A percentile compares a stretch with the other conserved stretches of the same genome.
Evolutionary conservation across 1,284 basidiomycete species (phyloP).

Genomic region (Blastosporella zonata): DNA sequence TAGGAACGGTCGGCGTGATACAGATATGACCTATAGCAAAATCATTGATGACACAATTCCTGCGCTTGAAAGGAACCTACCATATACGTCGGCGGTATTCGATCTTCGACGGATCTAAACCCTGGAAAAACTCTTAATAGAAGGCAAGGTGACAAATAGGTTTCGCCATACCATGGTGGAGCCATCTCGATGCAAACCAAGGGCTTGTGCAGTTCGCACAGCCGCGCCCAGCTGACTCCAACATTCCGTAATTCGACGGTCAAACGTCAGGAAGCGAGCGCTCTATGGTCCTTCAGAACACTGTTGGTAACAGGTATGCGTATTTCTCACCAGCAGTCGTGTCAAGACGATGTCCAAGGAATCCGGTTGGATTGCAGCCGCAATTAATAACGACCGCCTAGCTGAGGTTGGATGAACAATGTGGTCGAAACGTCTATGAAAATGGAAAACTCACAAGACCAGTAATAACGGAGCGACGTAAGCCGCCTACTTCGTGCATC

Average conservation of each 20-base stretch:
- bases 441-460: constrained; percentile 72
- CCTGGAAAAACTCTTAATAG: constrained; percentile 36
- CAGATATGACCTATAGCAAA: constrained; percentile 71
- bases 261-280: constrained; percentile 87
- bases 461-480: constrained; percentile 86
- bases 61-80: constrained; percentile 36
- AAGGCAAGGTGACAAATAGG: background rate
- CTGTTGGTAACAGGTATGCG: constrained; percentile 15
- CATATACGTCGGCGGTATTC: constrained; percentile 92
- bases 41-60: background rate
- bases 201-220: constrained; percentile 89
- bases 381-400: constrained; percentile 80
- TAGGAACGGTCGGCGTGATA: constrained; percentile 93
- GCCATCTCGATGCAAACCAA: constrained; percentile 91
- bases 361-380: constrained; percentile 88
- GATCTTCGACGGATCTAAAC: constrained; percentile 74
- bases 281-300: constrained; percentile 49
- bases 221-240: constrained; percentile 95
- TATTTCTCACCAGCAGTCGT: constrained; percentile 67
- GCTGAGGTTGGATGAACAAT: constrained; percentile 45
- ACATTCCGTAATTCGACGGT: constrained; percentile 87
- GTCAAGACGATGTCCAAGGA: constrained; percentile 88
- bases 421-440: constrained; percentile 14
- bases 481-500: constrained; percentile 72
- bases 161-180: constrained; percentile 66